Conservation (phyloP, 2,329 filamentous ascomycete genomes). For the Ceratocystiopsis minuta region DNA sequence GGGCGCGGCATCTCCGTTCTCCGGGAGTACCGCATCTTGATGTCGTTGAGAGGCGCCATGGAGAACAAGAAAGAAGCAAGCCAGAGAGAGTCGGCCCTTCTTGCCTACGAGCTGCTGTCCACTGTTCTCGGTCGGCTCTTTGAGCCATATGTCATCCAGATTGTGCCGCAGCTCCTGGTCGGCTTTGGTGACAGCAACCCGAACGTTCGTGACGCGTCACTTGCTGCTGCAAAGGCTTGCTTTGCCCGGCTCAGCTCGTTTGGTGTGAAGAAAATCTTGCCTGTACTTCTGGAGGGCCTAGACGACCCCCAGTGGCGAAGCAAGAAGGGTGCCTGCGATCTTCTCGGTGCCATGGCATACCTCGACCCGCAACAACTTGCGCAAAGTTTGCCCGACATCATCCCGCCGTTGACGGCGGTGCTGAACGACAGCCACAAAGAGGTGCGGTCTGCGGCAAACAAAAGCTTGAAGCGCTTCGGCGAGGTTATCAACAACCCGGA, state of each 20-base stretch:
- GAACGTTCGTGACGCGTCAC: constrained; percentile 81
- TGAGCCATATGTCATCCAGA: constrained; percentile 90
- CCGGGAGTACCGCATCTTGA: constrained; percentile 72
- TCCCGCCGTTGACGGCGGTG: constrained; percentile 82
- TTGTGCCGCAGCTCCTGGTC: constrained; percentile 74
- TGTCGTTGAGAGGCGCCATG: constrained; percentile 59
- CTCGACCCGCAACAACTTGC: constrained; percentile 90
- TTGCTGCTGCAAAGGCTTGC: constrained; percentile 85
- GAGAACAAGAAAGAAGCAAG: constrained; percentile 91
- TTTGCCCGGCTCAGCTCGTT: constrained; percentile 89
- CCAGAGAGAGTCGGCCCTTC: constrained; percentile 70
- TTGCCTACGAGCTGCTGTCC: constrained; percentile 82
- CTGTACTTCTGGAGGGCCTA: constrained; percentile 75
- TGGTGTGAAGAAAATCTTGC: constrained; percentile 86
- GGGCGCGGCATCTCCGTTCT: constrained; percentile 73
- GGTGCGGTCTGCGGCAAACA: constrained; percentile 77
- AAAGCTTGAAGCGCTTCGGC: constrained; percentile 91
- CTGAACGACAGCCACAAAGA: constrained; percentile 98
- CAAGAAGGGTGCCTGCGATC: constrained; percentile 94
- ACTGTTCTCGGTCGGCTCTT: constrained; percentile 74
- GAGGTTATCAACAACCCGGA: constrained; percentile 98
- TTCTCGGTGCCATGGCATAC: constrained; percentile 95
- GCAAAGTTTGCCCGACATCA: constrained; percentile 83
- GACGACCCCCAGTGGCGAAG: constrained; percentile 96
- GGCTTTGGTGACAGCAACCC: constrained; percentile 79